phyloP scores from a whole-genome alignment of 148 eudicot species.

The Rhododendron griersonianum region DNA sequence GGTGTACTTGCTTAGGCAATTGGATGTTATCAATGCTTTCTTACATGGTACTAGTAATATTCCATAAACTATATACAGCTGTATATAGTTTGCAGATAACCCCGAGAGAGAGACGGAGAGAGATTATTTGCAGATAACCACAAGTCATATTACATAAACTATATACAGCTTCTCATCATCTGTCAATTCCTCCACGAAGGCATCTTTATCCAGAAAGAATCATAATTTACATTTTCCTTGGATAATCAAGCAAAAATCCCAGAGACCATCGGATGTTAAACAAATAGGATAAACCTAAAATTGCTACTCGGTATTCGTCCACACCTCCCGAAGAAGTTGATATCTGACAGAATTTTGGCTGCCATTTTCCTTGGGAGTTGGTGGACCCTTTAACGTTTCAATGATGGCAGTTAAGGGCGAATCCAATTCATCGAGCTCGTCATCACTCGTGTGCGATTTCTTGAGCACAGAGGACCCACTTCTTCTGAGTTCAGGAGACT shows the following conservation, averaged over 20 bases:
- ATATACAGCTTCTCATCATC: not conserved
- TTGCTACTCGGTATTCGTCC: conserved; percentile 3
- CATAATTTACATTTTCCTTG: not conserved
- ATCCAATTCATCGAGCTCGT: conserved; percentile 72
- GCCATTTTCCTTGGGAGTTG: conserved; percentile 27
- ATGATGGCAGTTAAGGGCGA: conserved; percentile 56
- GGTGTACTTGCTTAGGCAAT: too few relatives aligned
- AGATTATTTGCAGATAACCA: not conserved
- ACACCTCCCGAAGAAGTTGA: conserved; percentile 56
- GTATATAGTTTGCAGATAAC: too few relatives aligned
- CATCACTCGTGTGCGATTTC: conserved; percentile 86
- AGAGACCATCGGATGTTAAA: not conserved
- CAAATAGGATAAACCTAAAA: not conserved
- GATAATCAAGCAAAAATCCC: not conserved
- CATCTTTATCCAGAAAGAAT: not conserved
- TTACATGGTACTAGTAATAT: too few relatives aligned
- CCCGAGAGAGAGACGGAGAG: not conserved
- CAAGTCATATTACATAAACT: not conserved
- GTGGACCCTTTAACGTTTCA: conserved; percentile 11
- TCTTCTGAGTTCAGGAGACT: conserved; percentile 41
- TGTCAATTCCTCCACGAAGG: not conserved
- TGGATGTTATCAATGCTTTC: too few relatives aligned
- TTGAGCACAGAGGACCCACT: conserved; percentile 54
- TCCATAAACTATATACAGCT: too few relatives aligned
- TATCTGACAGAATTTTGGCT: conserved; percentile 44